Base-by-base conservation (phyloP, 2,329 filamentous ascomycete genomes). In the Pezicula carpinea region DNA sequence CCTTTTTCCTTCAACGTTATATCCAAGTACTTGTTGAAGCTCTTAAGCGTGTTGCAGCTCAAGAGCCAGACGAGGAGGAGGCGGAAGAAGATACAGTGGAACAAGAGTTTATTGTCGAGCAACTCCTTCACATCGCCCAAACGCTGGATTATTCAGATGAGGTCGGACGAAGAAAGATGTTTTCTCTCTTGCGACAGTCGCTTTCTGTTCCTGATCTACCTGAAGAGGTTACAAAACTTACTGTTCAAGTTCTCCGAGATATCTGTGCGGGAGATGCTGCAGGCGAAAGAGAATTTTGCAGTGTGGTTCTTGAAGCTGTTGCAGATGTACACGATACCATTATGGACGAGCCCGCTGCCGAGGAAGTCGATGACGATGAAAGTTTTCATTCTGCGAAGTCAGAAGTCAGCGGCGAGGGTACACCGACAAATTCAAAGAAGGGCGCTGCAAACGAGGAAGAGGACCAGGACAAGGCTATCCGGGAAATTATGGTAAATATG, bases 61-160 rank as follows among this genome's bases (percentile, higher is more conserved):
- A 79, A 47, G 75, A 77, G 18, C 72, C 69, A 1, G 75, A 70
- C 2, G 72, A 81, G 1, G 79, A 80, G 18, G 87, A 88, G 5
- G 76, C 74, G 4, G 87, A 91, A 50, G 88, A 95, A 59, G 87
- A 95, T 55, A 86, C 86, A 0, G 84, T 90, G 6, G 90, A 96
- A 64, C 85, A 91, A 58, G 92, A 97, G 66, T 99, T 99, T 59
- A 87, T 96, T 52, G 87, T 96, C 33, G 91, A 97, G 64, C 95
- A 99, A 63, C 75, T 99, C 48, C 81, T 99, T 31, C 87, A 96
- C 59, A 95, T 99, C 61, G 87, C 89, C 5, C 76, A 91, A 50
- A 95, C 89, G 1, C 79, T 97, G 43, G 93, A 99, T 67, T 99
- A 97, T 67, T 91, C 89, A n/a, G 93, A 99, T 62, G 93, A 97